These are phyloP conservation scores for Pelargonium nanum DNA, from an alignment of 345 rosid genomes.

Conservation along the genomic window DNA sequence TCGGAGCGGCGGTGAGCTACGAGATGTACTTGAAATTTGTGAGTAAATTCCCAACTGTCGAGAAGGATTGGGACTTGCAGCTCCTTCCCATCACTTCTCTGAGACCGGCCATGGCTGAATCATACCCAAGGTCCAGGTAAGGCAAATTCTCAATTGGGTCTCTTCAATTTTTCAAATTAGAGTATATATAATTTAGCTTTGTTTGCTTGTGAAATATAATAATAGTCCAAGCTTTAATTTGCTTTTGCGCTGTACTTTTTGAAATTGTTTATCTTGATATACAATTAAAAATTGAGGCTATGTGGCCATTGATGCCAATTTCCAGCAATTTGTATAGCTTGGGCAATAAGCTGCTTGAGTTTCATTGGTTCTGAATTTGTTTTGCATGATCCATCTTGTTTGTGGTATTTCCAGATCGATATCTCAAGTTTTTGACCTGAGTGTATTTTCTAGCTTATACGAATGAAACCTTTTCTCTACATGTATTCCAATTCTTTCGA, in stretches of 20 bases:
- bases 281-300: background rate
- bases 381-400: background rate
- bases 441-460: too few relatives aligned
- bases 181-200: background rate
- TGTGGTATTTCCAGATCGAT: too few relatives aligned
- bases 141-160: background rate
- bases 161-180: background rate
- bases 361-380: too few relatives aligned
- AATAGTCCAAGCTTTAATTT: background rate
- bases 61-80: slow-evolving; percentile 79
- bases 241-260: background rate
- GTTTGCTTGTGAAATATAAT: background rate
- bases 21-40: slow-evolving; percentile 49
- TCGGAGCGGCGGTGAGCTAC: slow-evolving; percentile 48
- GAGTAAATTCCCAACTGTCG: slow-evolving; percentile 42
- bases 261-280: background rate
- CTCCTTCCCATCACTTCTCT: slow-evolving; percentile 56
- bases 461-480: too few relatives aligned
- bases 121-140: slow-evolving; percentile 63
- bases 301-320: background rate
- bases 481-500: too few relatives aligned
- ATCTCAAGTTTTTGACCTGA: too few relatives aligned
- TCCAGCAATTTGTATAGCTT: too few relatives aligned
- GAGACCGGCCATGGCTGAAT: slow-evolving; percentile 34
- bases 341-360: too few relatives aligned